Base-by-base conservation (phyloP, 805 yeast species). In the Wickerhamiella bombiphila region DNA sequence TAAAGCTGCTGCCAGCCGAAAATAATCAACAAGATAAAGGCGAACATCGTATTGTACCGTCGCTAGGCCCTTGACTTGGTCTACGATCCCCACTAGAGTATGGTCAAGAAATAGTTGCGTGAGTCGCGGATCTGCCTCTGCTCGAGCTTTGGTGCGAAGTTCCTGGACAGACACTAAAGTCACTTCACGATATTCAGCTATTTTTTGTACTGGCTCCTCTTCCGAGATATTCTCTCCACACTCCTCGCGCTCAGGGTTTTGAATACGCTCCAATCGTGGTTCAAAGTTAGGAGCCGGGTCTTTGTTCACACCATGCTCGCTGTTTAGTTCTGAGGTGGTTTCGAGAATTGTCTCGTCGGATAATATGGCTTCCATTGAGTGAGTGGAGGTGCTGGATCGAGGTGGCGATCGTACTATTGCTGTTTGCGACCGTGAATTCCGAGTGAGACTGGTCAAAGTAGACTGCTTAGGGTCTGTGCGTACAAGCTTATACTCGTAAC, bases 31-130 rank as follows among this genome's bases (percentile, higher is more conserved):
- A 18, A 91, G 57, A 52, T 69, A 78, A 11, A 91, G 61, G 41
- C 74, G 73, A 6, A 85, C 78, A 48, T 78, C 94, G 52, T 75
- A 70, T 54, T 91, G 98, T 32, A 88, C 64, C n/a, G 94, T 79
- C 11, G 80, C 76, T 16, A 88, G 60, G 32, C 96, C 61, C 43
- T 72, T 68, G 9, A 58, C 52, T 8, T 69, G 68, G 53, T 88
- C 97, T 2, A 81, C 86, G 3, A 88, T 59, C 0, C 98, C 98
- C 6, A 91, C 77, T 51, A 68, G 81, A 0, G 77, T 71, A 35
- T 78, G 70, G 38, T 79, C 72, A 6, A 77, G 67, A 55, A 88
- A 74, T 2, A 82, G 57, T 31, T 72, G 68, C 0, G 93, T 76
- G 18, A 88, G 57, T 4, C 67, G 66, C n/a, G 59, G 53, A 51